Evolutionary conservation across 2,329 filamentous ascomycete species (phyloP).

Genomic region (Thielaviopsis punctulata): DNA sequence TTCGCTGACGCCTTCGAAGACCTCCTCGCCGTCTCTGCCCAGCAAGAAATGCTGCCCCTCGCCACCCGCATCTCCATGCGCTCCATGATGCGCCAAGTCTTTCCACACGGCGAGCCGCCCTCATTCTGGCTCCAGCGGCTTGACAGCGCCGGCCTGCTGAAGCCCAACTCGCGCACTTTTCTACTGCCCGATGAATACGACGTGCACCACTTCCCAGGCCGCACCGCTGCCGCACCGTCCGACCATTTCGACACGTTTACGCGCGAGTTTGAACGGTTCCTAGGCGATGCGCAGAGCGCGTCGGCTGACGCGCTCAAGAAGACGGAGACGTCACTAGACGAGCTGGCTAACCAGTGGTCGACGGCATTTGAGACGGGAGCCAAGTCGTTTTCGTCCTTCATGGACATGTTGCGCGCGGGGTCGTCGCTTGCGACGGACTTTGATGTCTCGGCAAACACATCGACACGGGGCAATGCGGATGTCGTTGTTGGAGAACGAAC

Average conservation of each 20-base stretch:
- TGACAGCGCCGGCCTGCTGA: conserved; percentile 22
- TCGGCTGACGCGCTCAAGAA: conserved; percentile 18
- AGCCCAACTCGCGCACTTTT: conserved; percentile 16
- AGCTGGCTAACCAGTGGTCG: conserved; percentile 8
- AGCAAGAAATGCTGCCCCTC: conserved; percentile 25
- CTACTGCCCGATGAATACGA: conserved; percentile 8
- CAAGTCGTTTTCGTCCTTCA: conserved; percentile 25
- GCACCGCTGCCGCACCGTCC: conserved; percentile 9
- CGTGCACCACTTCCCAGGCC: neutral
- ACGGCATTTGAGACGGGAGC: conserved; percentile 22
- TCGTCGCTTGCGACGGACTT: conserved; percentile 1
- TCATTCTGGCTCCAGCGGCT: conserved; percentile 26
- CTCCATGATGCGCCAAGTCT: conserved; percentile 22
- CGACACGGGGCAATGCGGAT: conserved; percentile 1
- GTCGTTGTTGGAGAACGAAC: neutral
- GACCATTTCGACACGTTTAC: conserved; percentile 19
- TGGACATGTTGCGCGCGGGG: conserved; percentile 17
- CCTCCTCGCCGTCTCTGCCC: conserved; percentile 30
- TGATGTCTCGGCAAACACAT: conserved; percentile 7
- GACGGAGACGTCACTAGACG: conserved; percentile 10
- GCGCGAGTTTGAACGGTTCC: conserved; percentile 17
- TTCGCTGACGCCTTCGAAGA: conserved; percentile 43
- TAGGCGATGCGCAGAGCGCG: neutral
- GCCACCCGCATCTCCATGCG: conserved; percentile 20
- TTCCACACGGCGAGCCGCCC: conserved; percentile 24